A percentile compares a stretch with the other conserved stretches of the same genome.
These are phyloP conservation scores for Candida peoriensis DNA, from an alignment of 805 yeast species.

Conservation along the genomic window DNA sequence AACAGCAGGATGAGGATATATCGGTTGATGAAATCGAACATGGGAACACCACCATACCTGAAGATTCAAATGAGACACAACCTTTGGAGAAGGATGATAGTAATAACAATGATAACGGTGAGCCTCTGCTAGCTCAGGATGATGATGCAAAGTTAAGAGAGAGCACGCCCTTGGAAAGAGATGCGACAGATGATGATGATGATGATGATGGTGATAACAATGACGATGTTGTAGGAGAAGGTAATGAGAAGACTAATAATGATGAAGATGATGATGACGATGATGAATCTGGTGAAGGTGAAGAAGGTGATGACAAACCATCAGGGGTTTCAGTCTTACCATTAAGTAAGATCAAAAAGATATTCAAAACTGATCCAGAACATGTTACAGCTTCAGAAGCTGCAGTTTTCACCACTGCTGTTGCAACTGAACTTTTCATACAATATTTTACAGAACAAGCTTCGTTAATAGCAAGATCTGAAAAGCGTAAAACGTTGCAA, in stretches of 20 bases:
- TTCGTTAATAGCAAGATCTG: constrained; percentile 54
- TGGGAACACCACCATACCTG: constrained; percentile 11
- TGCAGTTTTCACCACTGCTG: constrained; percentile 69
- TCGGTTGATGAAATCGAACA: too few relatives aligned
- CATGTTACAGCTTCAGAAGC: constrained; percentile 60
- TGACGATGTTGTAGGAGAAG: neutral
- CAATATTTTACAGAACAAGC: constrained; percentile 72
- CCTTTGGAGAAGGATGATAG: constrained; percentile 9
- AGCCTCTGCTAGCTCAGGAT: too few relatives aligned
- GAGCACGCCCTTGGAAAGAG: constrained; percentile 7
- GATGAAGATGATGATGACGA: constrained; percentile 6
- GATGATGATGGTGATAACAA: constrained; percentile 1
- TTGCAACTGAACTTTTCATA: constrained; percentile 74
- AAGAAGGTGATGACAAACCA: constrained; percentile 24
- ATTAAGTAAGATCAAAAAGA: constrained; percentile 61
- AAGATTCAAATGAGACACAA: constrained; percentile 14
- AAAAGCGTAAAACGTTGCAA: constrained; percentile 61
- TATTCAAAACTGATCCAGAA: constrained; percentile 73
- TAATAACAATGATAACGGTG: constrained; percentile 3
- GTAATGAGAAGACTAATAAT: constrained; percentile 3
- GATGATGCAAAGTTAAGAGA: constrained; percentile 1
- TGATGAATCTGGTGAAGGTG: constrained; percentile 11
- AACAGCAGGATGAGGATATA: constrained; percentile 1
- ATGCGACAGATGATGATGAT: constrained; percentile 1
- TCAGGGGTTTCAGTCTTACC: constrained; percentile 44